Evolutionary conservation across 805 yeast species (phyloP), one percentile per base, ranked within the genome.

Genomic region (Teunomyces stri): DNA sequence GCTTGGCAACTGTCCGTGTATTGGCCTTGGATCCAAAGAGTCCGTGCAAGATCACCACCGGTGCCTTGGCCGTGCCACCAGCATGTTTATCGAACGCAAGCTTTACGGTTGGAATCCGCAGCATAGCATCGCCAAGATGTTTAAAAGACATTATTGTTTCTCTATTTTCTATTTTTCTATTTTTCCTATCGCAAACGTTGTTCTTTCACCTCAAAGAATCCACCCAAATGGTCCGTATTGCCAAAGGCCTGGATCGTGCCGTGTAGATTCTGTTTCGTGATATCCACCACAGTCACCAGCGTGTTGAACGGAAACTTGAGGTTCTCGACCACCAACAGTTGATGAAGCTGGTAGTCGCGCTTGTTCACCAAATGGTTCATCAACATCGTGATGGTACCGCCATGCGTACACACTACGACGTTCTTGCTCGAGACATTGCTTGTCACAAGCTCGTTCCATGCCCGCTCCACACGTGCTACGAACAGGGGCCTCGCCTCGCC

Each of bases 1-100:
- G 75, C 57, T 79, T 80, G 7, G 89, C 87, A n/a, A 91, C 88
- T 0, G 89, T 73, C 49, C 96, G 70, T 58, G 88, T 89, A 64
- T 90, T 92, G n/a, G 78, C 57, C 55, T 81, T 86, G 45, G 86
- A 82, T 1, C 98, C 99, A 65, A 94, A 89, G 9, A 92, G 67
- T 0, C 98, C 99, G 62, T 92, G 99, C 35, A 91, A 65, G 22
- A 92, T 80, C 27, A 94, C 68, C 10, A 92, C 70, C 1, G 97
- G 96, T 1, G 84, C 68, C 52, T 67, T 61, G 58, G 52, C 62
- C 2, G 39, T 35, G 29, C 53, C 55, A 4, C 72, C 70, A 15
- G 57, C 55, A 58, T 73, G 73, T 41, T 73, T 66, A 46, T 86
- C 90, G 57, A 61, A 86, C 2, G 69, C 70, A 40, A 87, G 67